Base-by-base conservation (phyloP, 176 grass and related monocot species). In the Panicum miliaceum region DNA sequence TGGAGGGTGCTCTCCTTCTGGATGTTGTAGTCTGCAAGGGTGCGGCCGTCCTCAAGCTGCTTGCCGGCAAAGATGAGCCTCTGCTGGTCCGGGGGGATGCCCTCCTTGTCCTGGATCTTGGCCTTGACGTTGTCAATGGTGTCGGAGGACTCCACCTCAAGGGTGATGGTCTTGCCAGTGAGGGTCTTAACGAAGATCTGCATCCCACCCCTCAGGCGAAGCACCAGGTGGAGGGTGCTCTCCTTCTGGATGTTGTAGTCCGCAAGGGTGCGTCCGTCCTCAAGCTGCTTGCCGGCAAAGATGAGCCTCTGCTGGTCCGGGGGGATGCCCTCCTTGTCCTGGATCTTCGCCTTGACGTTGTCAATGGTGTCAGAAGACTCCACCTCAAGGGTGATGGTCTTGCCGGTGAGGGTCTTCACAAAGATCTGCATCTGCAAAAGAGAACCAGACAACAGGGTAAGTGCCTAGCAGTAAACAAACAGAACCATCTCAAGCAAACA, bases 101-200 rank as follows among this genome's bases (percentile, higher is more conserved):
- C 91, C 76, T 92, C 91, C 87, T 92, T 92, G 48, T 92, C 90
- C 84, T 92, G 91, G 81, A 92, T 92, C 84, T 92, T 92, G 2
- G 90, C 86, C 83, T 92, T 92, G 2, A 92, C 86, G 0, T 92
- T 92, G 67, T 92, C 86, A 0, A 93, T 93, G 15, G 91, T 93
- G 77, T 90, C 88, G 0, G 91, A 93, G 0, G 56, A 74, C 77
- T 93, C 88, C 0, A 93, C 91, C 88, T 93, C 91, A 0, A 93
- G 67, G 51, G 88, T 93, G 50, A 93, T 93, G 0, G 91, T 90
- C 85, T 93, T 93, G 3, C 91, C 91, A 0, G 88, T 93, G 0
- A 93, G 4, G 11, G 91, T 93, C 72, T 93, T 93, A 0, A 93
- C 91, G 0, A 93, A 93, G 64, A 93, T 32, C 29, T 32, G 29